Evolutionary conservation across 73 alveolate genomes (phyloP), one percentile per base, ranked within the genome.

Genomic region (Paramecium sexaurelia): DNA sequence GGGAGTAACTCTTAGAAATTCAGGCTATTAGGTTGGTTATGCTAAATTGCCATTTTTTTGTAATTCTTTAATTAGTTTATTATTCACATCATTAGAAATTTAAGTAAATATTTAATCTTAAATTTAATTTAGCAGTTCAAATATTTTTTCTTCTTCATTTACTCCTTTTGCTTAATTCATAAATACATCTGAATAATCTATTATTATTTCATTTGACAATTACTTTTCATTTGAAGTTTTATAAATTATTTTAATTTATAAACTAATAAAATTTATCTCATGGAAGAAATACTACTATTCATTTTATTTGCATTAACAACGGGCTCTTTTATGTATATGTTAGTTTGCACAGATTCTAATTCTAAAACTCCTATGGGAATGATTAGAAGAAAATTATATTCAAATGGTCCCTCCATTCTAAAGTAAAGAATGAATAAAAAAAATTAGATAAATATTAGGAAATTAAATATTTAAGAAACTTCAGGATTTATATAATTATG

Each of bases 311-410:
- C 73, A n/a, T 41, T 88, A 69, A 17, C 75, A 11, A 82, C 73
- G 43, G 94, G 94, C 26, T 40, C 94, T 39, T 69, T 75, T 55
- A 22, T 88, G 68, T 88, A 88, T 51, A n/a, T 88, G 51, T 32
- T 88, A 40, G 73, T 69, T 55, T 88, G 94, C 47, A 82, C 90
- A 22, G 94, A 88, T 71, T 57, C 91, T 2, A 67, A 88, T 45
- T 88, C 94, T 19, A 68, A 69, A 45, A 57, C 39, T 7, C 75
- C 75, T 9, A 41, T 88, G 47, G 90, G 94, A 3, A 39, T 29
- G 69, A 61, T 82, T 11, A 75, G 83, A 43, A 88, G 91, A 75
- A 36, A 68, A 36, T 10, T 88, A 43, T 88, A 41, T 33, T 24
- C 69, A 13, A 26, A 24, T 10, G 55, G 51, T 7, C 94, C 94